Evolutionary conservation across 345 rosid genomes (phyloP), one percentile per base, ranked within the genome.

Genomic region (Salix purpurea): DNA sequence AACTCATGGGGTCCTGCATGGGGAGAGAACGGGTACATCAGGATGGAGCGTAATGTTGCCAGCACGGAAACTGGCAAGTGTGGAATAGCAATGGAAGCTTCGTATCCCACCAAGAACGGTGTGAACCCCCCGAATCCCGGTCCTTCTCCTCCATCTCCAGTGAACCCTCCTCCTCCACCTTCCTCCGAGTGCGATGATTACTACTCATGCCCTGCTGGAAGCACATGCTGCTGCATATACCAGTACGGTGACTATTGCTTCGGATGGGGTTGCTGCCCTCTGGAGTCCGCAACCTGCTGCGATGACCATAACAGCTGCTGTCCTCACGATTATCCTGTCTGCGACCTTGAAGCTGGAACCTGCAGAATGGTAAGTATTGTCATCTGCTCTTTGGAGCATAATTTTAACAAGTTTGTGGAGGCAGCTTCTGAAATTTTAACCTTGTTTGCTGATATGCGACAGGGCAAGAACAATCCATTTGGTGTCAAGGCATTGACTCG

Each of bases 241-340:
- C 64, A 61, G 71, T 77, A 61, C 2, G 66, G 64, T 4, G 60
- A 71, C 34, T 69, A 16, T 44, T 77, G 84, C 72, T 81, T 73
- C 6, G 78, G 78, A 74, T 81, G 84, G 84, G 84, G 84, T 28
- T 81, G 84, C 78, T 81, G 84, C 72, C 80, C 84, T 54, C 71
- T 77, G 18, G 78, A 81, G 65, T 81, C 84, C 7, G 84, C 80
- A 72, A 81, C 84, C 66, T 81, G 84, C 80, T 81, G 80, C 6
- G 84, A 77, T 32, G 80, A 81, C 46, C 71, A 76, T 23, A 7
- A 73, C 50, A 81, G 84, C 74, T 81, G 84, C 78, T 77, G 84
- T 64, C 84, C 84, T 2, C 71, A 73, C 0, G 84, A 81, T 13
- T 81, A 69, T 54, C 84, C 84, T 1, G 84, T 81, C 61, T 81